These are phyloP conservation scores for Solanum pennellii DNA, from an alignment of 257 asterid genomes.

Conservation along the genomic window DNA sequence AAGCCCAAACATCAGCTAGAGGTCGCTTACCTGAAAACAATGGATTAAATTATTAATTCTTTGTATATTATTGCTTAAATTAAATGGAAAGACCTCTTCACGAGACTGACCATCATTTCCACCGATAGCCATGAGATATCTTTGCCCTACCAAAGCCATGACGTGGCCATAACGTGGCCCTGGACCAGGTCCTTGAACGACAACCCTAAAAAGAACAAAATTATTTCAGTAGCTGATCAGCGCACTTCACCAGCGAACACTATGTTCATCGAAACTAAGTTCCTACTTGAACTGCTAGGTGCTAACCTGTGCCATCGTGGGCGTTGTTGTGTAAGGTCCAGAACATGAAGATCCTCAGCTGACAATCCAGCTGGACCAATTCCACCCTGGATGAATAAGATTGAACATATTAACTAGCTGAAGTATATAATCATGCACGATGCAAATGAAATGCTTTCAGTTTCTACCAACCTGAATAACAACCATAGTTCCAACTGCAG, in stretches of 20 bases:
- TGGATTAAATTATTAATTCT: conserved; percentile 8
- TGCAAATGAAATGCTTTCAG: not conserved
- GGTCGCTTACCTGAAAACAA: conserved; percentile 79
- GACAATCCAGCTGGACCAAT: conserved; percentile 99
- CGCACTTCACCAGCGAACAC: not conserved
- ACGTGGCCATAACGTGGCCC: conserved; percentile 99
- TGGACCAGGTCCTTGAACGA: conserved; percentile 99
- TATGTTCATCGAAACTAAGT: not conserved
- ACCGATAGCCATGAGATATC: conserved; percentile 99
- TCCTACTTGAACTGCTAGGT: not conserved
- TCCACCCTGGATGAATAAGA: conserved; percentile 65
- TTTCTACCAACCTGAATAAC: conserved; percentile 78
- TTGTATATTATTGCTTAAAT: not conserved
- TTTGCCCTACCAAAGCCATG: conserved; percentile 98
- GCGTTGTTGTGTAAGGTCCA: conserved; percentile 90
- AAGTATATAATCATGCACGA: not conserved
- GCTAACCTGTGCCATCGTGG: conserved; percentile 97
- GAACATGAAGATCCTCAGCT: conserved; percentile 97
- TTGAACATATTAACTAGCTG: not conserved
- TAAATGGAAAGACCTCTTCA: not conserved
- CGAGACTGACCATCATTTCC: conserved; percentile 91
- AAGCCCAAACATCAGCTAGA: conserved; percentile 99
- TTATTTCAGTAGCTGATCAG: not conserved
- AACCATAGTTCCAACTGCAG: conserved; percentile 99
- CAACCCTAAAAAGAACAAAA: conserved; percentile 52